A percentile compares a stretch with the other conserved stretches of the same genome.
phyloP scores from a whole-genome alignment of 2,329 filamentous ascomycete genomes.

The Cercospora beticola region DNA sequence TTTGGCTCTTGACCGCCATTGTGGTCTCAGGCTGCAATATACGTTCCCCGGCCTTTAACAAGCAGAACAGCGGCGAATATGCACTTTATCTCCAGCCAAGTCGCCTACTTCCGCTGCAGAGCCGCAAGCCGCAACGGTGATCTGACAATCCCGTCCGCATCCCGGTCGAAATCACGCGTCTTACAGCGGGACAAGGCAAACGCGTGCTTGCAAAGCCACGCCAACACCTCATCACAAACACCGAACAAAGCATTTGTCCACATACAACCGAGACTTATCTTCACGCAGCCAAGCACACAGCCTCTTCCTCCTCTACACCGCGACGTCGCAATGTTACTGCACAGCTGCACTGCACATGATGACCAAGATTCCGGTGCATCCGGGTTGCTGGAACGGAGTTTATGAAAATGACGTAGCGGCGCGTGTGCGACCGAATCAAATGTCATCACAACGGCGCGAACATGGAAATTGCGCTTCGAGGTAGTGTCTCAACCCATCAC shows the following conservation, averaged over 20 bases:
- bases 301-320: neutral
- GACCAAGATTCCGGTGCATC: neutral
- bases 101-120: neutral
- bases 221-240: neutral
- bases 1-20: neutral
- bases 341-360: neutral
- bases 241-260: neutral
- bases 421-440: neutral
- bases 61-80: neutral
- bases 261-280: neutral
- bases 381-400: neutral
- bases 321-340: neutral
- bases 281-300: neutral
- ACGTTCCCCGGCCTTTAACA: neutral
- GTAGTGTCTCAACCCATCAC: neutral
- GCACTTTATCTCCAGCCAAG: neutral
- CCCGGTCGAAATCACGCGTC: neutral
- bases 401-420: neutral
- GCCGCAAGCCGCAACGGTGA: neutral
- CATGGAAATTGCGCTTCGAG: neutral
- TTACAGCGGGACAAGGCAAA: neutral
- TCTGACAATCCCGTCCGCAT: neutral
- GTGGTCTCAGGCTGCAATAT: neutral
- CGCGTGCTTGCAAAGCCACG: neutral
- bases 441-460: neutral